phyloP scores from a whole-genome alignment of 208 protist species.

The Porcisia deanei region DNA sequence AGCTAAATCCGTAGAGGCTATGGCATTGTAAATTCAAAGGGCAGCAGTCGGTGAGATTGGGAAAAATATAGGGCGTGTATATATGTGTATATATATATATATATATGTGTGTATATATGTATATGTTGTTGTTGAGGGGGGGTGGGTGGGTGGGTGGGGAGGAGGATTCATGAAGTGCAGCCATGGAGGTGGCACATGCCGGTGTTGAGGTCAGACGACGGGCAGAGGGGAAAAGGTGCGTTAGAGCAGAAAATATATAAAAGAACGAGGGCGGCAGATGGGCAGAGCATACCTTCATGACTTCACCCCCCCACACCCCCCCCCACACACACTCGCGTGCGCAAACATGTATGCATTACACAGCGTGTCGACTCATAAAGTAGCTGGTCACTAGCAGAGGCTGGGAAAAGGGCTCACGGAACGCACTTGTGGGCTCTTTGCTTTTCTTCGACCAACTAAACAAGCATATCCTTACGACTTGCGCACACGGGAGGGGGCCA shows the following conservation, averaged over 20 bases:
- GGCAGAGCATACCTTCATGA: background rate
- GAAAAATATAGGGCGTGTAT: background rate
- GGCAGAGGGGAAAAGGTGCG: background rate
- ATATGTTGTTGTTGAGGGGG: background rate
- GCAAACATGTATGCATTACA: background rate
- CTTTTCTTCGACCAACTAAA: background rate
- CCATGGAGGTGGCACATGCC: background rate
- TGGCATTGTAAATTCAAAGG: background rate
- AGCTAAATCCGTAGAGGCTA: conserved; percentile 4
- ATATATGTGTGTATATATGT: background rate
- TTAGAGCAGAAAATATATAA: background rate
- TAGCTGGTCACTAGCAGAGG: background rate
- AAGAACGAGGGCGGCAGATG: background rate
- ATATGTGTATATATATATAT: background rate
- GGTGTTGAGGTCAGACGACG: background rate
- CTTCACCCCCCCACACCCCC: too few relatives aligned
- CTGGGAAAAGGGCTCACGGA: background rate
- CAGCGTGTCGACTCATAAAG: background rate
- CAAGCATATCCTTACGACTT: background rate
- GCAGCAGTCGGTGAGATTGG: background rate
- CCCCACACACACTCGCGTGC: background rate
- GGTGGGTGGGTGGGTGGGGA: background rate
- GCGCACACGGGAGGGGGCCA: background rate
- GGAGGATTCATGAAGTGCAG: background rate
- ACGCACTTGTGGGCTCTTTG: background rate